Evolutionary conservation across 345 rosid species (phyloP), one percentile per base, ranked within the genome.

Genomic region (Bruguiera sexangula): DNA sequence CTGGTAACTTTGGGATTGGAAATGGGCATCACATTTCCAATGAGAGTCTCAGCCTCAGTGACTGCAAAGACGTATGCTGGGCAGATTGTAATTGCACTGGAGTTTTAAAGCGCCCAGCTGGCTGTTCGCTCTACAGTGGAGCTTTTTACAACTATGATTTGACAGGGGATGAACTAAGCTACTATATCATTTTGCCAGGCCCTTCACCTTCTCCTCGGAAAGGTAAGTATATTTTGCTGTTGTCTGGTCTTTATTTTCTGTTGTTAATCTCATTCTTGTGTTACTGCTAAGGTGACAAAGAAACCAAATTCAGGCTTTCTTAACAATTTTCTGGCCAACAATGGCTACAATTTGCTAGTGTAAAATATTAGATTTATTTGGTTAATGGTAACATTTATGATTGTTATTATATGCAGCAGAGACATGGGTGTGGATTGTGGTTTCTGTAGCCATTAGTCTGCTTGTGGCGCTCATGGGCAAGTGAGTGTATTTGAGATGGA

Each of bases 11-110:
- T 18, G 20, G 6, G 2, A 22, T 21, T 55, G 29, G 13, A 3
- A 11, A 3, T 39, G 5, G 16, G 5, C 6, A 56, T 21, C 0
- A 0, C 29, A 56, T 10, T 10, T 10, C 2, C 7, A 2, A 56
- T 56, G 4, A 56, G 30, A 73, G 58, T 48, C 62, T 66, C 18
- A 60, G 62, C 66, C 26, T 66, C 21, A 22, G 31, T 51, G 67
- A 73, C 7, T 73, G 62, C 48, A 11, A 51, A 39, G 71, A 73
- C n/a, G 1, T n/a, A 6, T 73, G 71, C 46, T 66, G 71, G 71
- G 26, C 27, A 1, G 10, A 67, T 51, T 73, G 67, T 60, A 5
- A 1, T 0, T 73, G 71, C 37, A 61, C 31, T 22, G 76, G 67
- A 55, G 18, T 55, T 55, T 4, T 2, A 8, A 0, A 18, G 24